Percentiles rank a stretch among this genome's conserved stretches.
These are phyloP conservation scores for Bipolaris cookei DNA, from an alignment of 2,329 filamentous ascomycete genomes.

Conservation along the genomic window DNA sequence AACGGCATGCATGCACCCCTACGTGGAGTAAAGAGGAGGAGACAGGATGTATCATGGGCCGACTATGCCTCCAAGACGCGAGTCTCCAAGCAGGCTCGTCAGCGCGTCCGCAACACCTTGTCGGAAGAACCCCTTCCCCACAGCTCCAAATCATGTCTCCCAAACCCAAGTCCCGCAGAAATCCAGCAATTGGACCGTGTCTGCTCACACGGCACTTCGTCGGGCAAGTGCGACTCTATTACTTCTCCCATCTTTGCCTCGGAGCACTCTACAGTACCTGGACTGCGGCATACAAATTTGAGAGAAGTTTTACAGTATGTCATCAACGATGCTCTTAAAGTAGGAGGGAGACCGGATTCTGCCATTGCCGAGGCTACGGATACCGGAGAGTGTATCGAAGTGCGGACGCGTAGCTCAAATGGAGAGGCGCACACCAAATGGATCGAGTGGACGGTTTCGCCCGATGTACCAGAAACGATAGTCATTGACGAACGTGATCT, in stretches of 20 bases:
- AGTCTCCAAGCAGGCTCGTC: conserved; percentile 33
- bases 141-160: conserved; percentile 25
- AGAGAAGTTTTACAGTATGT: conserved; percentile 59
- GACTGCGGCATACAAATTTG: conserved; percentile 56
- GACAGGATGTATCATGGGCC: conserved; percentile 48
- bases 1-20: conserved; percentile 50
- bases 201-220: conserved; percentile 32
- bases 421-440: conserved; percentile 55
- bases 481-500: conserved; percentile 68
- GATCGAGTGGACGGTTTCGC: conserved; percentile 59
- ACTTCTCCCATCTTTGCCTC: conserved; percentile 43
- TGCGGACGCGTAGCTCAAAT: conserved; percentile 52
- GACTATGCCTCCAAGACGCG: conserved; percentile 31
- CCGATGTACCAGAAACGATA: conserved; percentile 60
- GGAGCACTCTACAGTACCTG: conserved; percentile 53
- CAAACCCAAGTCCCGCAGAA: conserved; percentile 16
- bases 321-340: conserved; percentile 59
- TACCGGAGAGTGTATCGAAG: conserved; percentile 58
- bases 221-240: conserved; percentile 34
- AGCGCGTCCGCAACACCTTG: conserved; percentile 36
- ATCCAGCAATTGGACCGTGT: conserved; percentile 28
- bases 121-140: conserved; percentile 38
- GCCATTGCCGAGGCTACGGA: conserved; percentile 56
- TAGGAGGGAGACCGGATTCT: conserved; percentile 61
- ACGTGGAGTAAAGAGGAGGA: conserved; percentile 53